Evolutionary conservation across 371 early-diverging fungal species (phyloP), one percentile per base, ranked within the genome.

Genomic region (Mucor velutinosus): DNA sequence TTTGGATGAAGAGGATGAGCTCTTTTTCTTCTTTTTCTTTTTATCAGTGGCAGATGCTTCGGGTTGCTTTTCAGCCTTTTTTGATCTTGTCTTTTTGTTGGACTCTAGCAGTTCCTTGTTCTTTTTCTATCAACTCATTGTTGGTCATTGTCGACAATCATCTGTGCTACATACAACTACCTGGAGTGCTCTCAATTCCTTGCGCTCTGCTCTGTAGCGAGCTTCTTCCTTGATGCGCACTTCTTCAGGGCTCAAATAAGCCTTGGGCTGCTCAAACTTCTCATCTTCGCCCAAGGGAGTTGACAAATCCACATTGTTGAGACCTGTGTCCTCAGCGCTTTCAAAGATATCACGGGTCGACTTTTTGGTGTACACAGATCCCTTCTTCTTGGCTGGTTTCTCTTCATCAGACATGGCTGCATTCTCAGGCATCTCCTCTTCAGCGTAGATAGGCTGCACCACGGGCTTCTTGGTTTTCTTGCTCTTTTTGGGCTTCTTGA

Each of bases 361-460:
- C 32, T 62, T 70, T 37, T 78, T 81, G 29, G 65, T 71, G 57
- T 76, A 76, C 0, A 63, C 27, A 57, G 29, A 23, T 17, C 58
- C 32, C 41, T 69, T 73, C 17, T 51, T 58, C 23, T 65, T 59
- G 11, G 60, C 45, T 30, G 39, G 70, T 73, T 78, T 79, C 10
- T 86, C 87, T 32, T 83, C 82, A 15, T 76, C 87, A 8, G 85
- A 84, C 6, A 76, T 59, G 4, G 72, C 80, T 10, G 87, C 90
- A 67, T 87, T 78, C 64, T 90, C 90, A 1, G 90, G 90, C 86
- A 88, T 87, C 62, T 90, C 90, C 57, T 87, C 90, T 32, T 83
- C 81, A 3, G 87, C 88, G 73, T 87, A 85, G 2, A 87, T 77
- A 15, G 88, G 84, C 3, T 75, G 59, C 3, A 19, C 25, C 7